Base-by-base conservation (phyloP, 352 stramenopile genomes). In the Pythium plurisporium region DNA sequence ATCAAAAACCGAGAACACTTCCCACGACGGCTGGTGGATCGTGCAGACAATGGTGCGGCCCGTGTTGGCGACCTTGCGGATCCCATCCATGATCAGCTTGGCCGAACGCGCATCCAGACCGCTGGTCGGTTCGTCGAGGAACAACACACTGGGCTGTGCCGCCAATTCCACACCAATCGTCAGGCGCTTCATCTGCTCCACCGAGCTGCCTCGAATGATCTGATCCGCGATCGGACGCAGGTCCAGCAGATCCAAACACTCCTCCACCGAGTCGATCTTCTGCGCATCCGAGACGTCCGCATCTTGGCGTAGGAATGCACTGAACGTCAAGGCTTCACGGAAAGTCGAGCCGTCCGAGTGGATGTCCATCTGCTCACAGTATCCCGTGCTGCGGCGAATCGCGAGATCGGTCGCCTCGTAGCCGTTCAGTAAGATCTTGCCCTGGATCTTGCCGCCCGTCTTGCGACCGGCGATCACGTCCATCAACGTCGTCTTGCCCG, bases 381-480 rank as follows among this genome's bases (percentile, higher is more conserved):
- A 82, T 17, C 67, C 73, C 9, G 66, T 69, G 42, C 45, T 33
- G 5, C 73, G 71, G 15, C 67, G 70, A 22, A 80, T 78, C 11
- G 73, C 66, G 7, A 84, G 48, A 30, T 81, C 64, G 3, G 67
- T 77, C 7, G 70, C 74, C 64, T 93, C 83, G 55, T 91, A 72
- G 37, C 94, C 93, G 67, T 98, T 98, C 5, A 98, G 56, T 0
- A 60, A 42, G 15, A 98, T 89, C 12, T 96, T 43, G 22, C 94
- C 94, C 25, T 65, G 67, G 49, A 98, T 89, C 17, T 60, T 76
- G 22, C 95, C 94, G 14, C 74, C 77, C 5, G 76, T 94, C 72
- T 98, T 98, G 45, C 95, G 76, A 20, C 95, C 74, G 6, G 94
- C 89, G 44, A 99, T 91, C 5, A 98, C 92, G 68, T 98, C 92